Conservation (phyloP, 2,329 filamentous ascomycete genomes). For the Grosmannia clavigera region DNA sequence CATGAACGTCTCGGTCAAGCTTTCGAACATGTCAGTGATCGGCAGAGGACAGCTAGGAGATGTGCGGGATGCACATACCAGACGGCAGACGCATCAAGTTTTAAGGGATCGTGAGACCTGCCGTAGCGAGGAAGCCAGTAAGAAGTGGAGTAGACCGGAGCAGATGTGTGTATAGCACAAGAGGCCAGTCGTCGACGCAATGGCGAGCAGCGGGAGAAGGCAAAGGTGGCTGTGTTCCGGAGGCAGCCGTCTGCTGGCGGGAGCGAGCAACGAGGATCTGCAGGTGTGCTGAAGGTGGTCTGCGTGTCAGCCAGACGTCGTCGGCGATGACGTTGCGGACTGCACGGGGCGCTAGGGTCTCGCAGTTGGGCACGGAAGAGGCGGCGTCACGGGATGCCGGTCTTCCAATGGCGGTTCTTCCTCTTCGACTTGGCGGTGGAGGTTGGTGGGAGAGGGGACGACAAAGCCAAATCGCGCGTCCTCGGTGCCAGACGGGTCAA, state of each 20-base stretch:
- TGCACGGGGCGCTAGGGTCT: not conserved
- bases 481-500: not conserved
- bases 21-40: slow-evolving; percentile 17
- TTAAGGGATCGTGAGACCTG: slow-evolving; percentile 9
- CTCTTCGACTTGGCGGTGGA: not conserved
- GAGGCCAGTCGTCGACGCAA: not conserved
- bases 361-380: not conserved
- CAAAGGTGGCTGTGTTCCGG: not conserved
- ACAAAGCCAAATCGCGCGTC: not conserved
- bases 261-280: not conserved
- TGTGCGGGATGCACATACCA: not conserved
- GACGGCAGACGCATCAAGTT: slow-evolving; percentile 8
- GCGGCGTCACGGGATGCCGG: not conserved
- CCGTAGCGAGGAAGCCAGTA: slow-evolving; percentile 1
- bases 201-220: not conserved
- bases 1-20: slow-evolving; percentile 18
- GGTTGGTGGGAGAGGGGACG: not conserved
- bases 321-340: not conserved
- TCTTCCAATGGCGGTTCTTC: not conserved
- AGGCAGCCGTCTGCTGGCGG: not conserved
- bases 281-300: not conserved
- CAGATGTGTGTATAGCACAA: not conserved
- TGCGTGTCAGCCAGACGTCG: not conserved
- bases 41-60: not conserved
- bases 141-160: slow-evolving; percentile 2